These are phyloP conservation scores for Alternaria triticina DNA, from an alignment of 2,329 filamentous ascomycete genomes.

Conservation along the genomic window DNA sequence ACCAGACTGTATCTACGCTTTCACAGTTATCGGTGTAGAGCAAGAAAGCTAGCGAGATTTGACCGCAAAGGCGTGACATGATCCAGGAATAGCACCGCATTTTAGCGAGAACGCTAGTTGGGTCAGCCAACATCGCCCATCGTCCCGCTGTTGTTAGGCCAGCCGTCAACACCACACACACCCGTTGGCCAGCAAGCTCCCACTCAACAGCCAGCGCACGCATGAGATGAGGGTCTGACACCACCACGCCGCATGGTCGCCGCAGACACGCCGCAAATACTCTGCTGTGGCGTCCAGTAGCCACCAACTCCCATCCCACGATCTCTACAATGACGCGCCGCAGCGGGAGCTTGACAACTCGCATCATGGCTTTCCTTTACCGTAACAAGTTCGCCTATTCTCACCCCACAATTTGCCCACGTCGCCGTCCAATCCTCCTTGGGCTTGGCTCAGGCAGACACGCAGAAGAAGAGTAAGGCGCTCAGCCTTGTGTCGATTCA, in stretches of 20 bases:
- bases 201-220: conserved; percentile 10
- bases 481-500: conserved; percentile 26
- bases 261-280: conserved; percentile 4
- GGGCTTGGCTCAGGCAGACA: conserved; percentile 30
- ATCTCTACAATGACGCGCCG: conserved; percentile 6
- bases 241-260: conserved; percentile 1
- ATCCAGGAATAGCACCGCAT: conserved; percentile 11
- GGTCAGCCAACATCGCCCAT: conserved; percentile 2
- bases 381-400: conserved; percentile 18
- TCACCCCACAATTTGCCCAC: conserved; percentile 10
- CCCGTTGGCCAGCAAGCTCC: conserved; percentile 17
- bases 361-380: conserved; percentile 22
- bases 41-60: background rate
- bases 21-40: background rate
- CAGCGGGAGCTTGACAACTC: conserved; percentile 10
- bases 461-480: conserved; percentile 19
- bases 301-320: background rate
- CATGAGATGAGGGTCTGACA: conserved; percentile 9
- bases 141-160: conserved; percentile 12
- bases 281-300: conserved; percentile 4
- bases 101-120: conserved; percentile 12
- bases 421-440: conserved; percentile 18
- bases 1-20: conserved; percentile 5
- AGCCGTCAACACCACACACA: conserved; percentile 20
- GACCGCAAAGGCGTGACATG: background rate